Evolutionary conservation across 2,329 filamentous ascomycete genomes (phyloP).

Genomic region (Monosporascus sp.): DNA sequence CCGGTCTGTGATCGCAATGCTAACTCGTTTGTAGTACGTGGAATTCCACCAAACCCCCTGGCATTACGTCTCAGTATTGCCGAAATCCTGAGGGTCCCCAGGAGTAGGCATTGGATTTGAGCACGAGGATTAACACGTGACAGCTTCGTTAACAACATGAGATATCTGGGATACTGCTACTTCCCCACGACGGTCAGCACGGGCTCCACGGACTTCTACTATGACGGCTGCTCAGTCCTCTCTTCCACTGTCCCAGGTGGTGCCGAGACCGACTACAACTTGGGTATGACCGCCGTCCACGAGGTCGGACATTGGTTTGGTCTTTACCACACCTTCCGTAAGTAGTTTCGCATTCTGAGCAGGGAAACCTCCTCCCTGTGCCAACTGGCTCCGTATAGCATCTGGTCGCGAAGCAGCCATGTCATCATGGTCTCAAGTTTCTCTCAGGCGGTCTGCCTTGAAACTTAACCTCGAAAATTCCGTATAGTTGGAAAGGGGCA

Average conservation of each 20-base stretch:
- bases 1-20: too few relatives aligned
- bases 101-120: too few relatives aligned
- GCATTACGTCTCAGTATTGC: too few relatives aligned
- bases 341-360: not conserved
- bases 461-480: too few relatives aligned
- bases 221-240: constrained; percentile 28
- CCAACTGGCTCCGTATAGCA: too few relatives aligned
- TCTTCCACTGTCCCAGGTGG: constrained; percentile 21
- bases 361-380: not conserved
- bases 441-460: too few relatives aligned
- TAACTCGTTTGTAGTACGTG: too few relatives aligned
- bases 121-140: not conserved
- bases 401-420: too few relatives aligned
- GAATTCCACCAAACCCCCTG: too few relatives aligned
- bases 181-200: constrained; percentile 32
- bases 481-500: not conserved
- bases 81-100: too few relatives aligned
- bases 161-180: constrained; percentile 40
- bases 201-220: constrained; percentile 28
- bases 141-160: constrained; percentile 32
- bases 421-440: too few relatives aligned
- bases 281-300: constrained; percentile 31
- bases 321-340: constrained; percentile 1
- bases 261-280: constrained; percentile 21
- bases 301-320: constrained; percentile 17